Percentiles rank a stretch among this genome's conserved stretches.
These are phyloP conservation scores for Microthyrium microscopicum DNA, from an alignment of 2,329 filamentous ascomycete species.

Conservation along the genomic window DNA sequence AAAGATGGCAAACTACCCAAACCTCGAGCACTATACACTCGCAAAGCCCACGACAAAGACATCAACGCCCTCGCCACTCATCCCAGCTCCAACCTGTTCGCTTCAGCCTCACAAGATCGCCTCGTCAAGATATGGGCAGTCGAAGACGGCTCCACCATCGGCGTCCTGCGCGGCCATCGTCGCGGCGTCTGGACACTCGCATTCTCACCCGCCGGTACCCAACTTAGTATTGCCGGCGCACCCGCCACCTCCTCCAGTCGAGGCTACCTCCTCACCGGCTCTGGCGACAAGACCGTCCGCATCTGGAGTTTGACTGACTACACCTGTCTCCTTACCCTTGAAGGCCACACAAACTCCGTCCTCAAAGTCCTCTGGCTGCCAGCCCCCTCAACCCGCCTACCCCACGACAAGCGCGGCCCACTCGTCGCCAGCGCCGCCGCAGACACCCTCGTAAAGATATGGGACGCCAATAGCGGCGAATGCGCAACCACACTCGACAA, in stretches of 20 bases:
- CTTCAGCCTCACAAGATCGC: constrained; percentile 89
- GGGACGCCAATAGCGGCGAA: constrained; percentile 78
- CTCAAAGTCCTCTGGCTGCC: constrained; percentile 84
- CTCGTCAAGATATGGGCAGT: constrained; percentile 94
- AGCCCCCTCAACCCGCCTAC: constrained; percentile 22
- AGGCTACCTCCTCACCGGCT: constrained; percentile 75
- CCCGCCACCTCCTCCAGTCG: constrained; percentile 49
- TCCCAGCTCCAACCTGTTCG: constrained; percentile 60
- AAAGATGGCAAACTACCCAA: constrained; percentile 27
- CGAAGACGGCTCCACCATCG: constrained; percentile 76
- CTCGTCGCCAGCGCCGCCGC: constrained; percentile 77
- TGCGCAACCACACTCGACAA: constrained; percentile 84
- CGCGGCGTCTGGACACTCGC: constrained; percentile 91
- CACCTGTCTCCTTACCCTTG: constrained; percentile 80
- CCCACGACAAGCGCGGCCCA: constrained; percentile 38
- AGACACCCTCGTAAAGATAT: constrained; percentile 91
- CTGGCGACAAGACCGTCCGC: constrained; percentile 90
- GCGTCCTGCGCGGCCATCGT: constrained; percentile 81
- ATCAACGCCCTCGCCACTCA: constrained; percentile 90
- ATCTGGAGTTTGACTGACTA: constrained; percentile 90
- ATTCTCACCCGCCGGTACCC: constrained; percentile 36
- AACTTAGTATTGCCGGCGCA: constrained; percentile 42
- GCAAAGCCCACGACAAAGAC: constrained; percentile 96
- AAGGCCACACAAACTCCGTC: constrained; percentile 91
- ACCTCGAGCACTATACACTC: constrained; percentile 59